A percentile compares a stretch with the other conserved stretches of the same genome.
These are phyloP conservation scores for Dictyophora rubrovolvata DNA, from an alignment of 768 basidiomycete genomes.

Conservation along the genomic window DNA sequence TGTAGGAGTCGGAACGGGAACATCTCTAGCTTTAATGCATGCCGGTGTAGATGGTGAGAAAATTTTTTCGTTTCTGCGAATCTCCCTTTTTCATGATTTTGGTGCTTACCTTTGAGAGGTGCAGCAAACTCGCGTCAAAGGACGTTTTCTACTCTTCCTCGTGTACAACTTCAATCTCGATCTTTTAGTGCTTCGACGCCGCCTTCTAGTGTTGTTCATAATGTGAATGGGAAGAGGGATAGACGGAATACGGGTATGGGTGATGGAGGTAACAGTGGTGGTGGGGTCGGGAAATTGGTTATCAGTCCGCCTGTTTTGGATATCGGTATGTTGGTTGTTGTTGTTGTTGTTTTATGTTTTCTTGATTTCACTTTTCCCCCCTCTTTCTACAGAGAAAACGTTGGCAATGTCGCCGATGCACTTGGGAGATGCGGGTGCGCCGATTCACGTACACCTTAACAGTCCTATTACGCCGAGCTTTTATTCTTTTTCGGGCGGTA, in stretches of 20 bases:
- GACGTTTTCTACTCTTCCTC: too few relatives aligned
- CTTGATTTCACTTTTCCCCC: neutral
- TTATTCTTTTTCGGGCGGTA: neutral
- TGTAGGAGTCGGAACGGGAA: neutral
- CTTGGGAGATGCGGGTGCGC: conserved; percentile 47
- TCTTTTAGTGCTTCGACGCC: neutral
- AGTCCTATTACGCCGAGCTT: neutral
- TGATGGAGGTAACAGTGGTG: neutral
- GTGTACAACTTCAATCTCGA: neutral
- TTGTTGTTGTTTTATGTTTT: neutral
- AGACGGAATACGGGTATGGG: neutral
- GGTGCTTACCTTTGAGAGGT: too few relatives aligned
- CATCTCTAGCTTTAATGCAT: neutral
- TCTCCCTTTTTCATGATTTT: too few relatives aligned
- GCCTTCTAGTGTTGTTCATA: neutral
- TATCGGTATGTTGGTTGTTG: conserved; percentile 36
- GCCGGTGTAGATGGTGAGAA: neutral
- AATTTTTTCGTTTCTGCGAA: neutral
- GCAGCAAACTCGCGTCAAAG: neutral
- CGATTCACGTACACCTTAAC: conserved; percentile 46
- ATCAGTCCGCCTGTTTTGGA: conserved; percentile 35
- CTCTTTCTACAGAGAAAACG: conserved; percentile 41
- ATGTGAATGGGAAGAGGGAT: neutral
- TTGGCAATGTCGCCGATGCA: conserved; percentile 68
- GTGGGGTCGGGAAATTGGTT: neutral